Evolutionary conservation across 305 asterid species (phyloP), one percentile per base, ranked within the genome.

Genomic region (Fraxinus angustifolia): DNA sequence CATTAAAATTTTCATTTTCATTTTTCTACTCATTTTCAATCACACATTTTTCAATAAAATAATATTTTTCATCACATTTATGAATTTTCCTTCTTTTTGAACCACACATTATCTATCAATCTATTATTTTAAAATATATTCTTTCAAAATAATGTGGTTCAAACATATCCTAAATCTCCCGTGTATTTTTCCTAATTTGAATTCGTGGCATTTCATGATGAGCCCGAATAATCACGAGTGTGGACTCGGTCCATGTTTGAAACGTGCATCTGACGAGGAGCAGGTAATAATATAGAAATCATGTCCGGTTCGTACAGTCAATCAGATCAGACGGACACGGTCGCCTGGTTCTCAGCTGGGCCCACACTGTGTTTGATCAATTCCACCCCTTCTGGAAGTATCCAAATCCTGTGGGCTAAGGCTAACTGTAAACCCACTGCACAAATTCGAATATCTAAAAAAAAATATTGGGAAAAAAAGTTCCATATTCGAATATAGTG

Each of bases 181-280:
- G 38, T 34, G 38, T 34, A 34, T 34, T 34, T 34, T 12, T 2
- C 10, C 6, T 48, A 48, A 45, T 45, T n/a, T 45, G 56, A 45
- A 3, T 45, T 45, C 3, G 6, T 12, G 6, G 17, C n/a, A 12
- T 45, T 12, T 45, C 6, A 12, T 12, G 56, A 45, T 2, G n/a
- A 14, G 58, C 7, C 58, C 48, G 83, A 56, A 17, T 8, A n/a
- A 56, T 53, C 23, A n/a, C 23, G 26, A 14, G 26, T 56, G 67
- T 16, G 0, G 28, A 56, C 67, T 56, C 1, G 67, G 26, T 17
- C 67, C 65, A n/a, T 53, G 6, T n/a, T n/a, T n/a, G 26, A 17
- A 56, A 56, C 26, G 10, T n/a, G 26, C 80, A 75, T 42, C 4
- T 77, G 85, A 77, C 86, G 78, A 77, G 81, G 79, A 75, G 23